These are phyloP conservation scores for Colletotrichum australisinense DNA, from an alignment of 2,329 filamentous ascomycete species.

Conservation along the genomic window DNA sequence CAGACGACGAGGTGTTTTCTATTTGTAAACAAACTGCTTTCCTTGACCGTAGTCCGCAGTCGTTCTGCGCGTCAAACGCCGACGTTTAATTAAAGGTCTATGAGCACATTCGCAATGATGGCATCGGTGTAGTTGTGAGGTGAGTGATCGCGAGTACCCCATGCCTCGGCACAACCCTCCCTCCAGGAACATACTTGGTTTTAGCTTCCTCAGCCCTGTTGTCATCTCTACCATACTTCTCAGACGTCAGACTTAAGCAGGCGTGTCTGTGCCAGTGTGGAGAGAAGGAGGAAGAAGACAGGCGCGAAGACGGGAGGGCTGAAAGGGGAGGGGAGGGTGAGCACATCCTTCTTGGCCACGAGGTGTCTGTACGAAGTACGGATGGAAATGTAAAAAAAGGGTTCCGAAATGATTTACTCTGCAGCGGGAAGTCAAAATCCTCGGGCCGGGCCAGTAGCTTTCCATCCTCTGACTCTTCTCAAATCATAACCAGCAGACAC, in stretches of 20 bases:
- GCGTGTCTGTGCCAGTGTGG: background rate
- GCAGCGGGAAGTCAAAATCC: conserved; percentile 4
- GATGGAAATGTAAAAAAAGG: too few species aligned
- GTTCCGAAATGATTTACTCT: background rate
- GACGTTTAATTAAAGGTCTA: background rate
- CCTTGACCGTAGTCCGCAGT: background rate
- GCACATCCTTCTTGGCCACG: background rate
- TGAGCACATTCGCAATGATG: background rate
- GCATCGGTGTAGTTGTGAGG: background rate
- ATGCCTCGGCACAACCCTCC: background rate
- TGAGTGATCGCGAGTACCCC: background rate
- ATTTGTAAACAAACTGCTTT: background rate
- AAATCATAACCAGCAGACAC: background rate
- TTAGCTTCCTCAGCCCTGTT: background rate
- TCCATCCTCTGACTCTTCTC: too few species aligned
- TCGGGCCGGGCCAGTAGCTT: conserved; percentile 7
- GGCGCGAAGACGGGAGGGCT: background rate
- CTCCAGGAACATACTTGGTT: background rate
- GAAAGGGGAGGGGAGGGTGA: background rate
- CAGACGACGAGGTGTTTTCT: background rate
- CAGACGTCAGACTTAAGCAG: background rate
- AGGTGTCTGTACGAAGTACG: background rate
- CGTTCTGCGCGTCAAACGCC: background rate
- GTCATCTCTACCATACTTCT: background rate
- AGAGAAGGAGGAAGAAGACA: background rate